phyloP scores from a whole-genome alignment of 2,329 filamentous ascomycete genomes.

The Pseudohalonectria lignicola region DNA sequence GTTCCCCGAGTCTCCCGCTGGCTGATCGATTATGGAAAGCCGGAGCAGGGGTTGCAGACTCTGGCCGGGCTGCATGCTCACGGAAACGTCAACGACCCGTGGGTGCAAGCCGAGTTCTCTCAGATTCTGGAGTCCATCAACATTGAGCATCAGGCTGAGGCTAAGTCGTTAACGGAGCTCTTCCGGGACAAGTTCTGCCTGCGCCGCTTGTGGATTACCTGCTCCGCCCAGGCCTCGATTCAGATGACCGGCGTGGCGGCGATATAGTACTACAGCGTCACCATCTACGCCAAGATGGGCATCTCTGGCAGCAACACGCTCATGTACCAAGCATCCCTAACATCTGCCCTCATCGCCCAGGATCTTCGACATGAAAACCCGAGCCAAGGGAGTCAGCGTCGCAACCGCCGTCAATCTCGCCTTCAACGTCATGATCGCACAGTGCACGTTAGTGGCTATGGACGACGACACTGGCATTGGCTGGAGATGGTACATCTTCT shows the following conservation, averaged over 20 bases:
- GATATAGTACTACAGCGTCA: constrained; percentile 65
- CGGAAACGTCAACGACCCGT: constrained; percentile 53
- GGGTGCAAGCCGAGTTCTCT: constrained; percentile 61
- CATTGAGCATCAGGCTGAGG: constrained; percentile 56
- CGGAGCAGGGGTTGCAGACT: constrained; percentile 53
- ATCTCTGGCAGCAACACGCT: constrained; percentile 55
- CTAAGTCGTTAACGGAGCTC: constrained; percentile 59
- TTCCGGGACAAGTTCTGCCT: constrained; percentile 56
- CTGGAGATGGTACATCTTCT: constrained; percentile 36
- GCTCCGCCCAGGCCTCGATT: constrained; percentile 56
- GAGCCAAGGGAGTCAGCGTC: constrained; percentile 64
- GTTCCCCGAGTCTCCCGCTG: constrained; percentile 66
- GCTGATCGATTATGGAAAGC: constrained; percentile 62
- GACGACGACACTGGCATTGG: constrained; percentile 18
- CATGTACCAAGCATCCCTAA: constrained; percentile 62
- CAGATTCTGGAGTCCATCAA: constrained; percentile 58
- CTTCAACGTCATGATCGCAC: constrained; percentile 67
- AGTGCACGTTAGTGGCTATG: constrained; percentile 48
- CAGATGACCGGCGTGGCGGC: constrained; percentile 67
- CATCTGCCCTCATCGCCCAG: constrained; percentile 60
- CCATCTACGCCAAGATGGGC: constrained; percentile 58
- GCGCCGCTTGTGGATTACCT: constrained; percentile 60
- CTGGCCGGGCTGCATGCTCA: constrained; percentile 61
- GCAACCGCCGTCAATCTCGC: constrained; percentile 64
- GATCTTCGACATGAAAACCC: constrained; percentile 67